These are phyloP conservation scores for Trichoderma atrobrunneum DNA, from an alignment of 2,329 filamentous ascomycete genomes.

Conservation along the genomic window DNA sequence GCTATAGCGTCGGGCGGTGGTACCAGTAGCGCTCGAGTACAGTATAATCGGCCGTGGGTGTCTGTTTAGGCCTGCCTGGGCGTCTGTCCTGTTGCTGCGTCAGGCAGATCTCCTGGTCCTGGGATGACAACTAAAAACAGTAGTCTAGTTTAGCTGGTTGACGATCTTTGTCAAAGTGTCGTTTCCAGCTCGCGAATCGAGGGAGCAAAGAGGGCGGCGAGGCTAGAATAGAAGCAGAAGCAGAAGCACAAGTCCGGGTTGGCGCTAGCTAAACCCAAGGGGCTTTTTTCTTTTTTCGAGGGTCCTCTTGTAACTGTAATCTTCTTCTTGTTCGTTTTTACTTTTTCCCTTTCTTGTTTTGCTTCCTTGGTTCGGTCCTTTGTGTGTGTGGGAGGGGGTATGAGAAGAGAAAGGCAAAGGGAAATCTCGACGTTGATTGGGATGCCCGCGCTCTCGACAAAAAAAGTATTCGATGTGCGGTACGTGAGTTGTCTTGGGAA, in stretches of 20 bases:
- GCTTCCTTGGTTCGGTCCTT: background rate
- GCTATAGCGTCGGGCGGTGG: constrained; percentile 20
- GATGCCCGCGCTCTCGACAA: background rate
- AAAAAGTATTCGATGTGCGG: background rate
- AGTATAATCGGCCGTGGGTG: background rate
- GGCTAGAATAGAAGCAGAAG: constrained; percentile 8
- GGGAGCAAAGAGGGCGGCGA: background rate
- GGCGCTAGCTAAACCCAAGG: background rate
- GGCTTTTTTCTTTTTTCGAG: background rate
- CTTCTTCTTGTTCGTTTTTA: background rate
- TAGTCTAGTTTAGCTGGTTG: background rate
- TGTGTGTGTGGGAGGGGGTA: background rate
- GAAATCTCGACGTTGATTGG: background rate
- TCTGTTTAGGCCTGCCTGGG: background rate
- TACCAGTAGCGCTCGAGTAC: constrained; percentile 14
- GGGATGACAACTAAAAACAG: background rate
- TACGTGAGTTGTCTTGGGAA: background rate
- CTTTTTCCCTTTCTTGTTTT: background rate
- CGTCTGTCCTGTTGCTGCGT: background rate
- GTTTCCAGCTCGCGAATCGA: constrained; percentile 11
- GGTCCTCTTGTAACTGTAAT: background rate
- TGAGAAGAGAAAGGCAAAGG: background rate
- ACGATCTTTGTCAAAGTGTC: background rate
- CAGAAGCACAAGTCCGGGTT: background rate
- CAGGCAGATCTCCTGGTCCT: constrained; percentile 8